Base-by-base conservation (phyloP, 176 grass and related monocot species). In the Juncus inflexus region DNA sequence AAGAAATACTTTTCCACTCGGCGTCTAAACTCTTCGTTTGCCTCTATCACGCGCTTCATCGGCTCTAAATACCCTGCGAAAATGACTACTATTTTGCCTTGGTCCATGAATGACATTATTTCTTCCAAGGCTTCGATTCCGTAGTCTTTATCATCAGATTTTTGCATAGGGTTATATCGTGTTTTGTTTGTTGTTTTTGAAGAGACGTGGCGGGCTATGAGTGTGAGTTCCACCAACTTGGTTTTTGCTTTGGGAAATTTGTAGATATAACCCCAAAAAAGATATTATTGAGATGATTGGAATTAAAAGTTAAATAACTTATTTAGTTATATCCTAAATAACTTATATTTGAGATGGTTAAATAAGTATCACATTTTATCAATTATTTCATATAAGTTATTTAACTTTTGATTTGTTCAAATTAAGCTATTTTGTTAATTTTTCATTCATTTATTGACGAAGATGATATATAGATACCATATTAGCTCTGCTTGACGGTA, bases 51-150 rank as follows among this genome's bases (percentile, higher is more conserved):
- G 36, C 83, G 94, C 71, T 89, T 92, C 94, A 99, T 99, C 42
- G 83, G 94, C 63, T 99, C 78, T 9, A 66, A 85, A 73, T 99
- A 99, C 35, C 94, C 94, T 37, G 88, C 88, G 79, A 99, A 99
- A 79, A 99, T 76, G 50, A 99, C 79, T 35, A 89, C 83, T 36
- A 99, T 59, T 72, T 92, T 99, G 19, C 83, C 85, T 73, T 76
- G 80, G 65, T 99, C 94, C 94, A 99, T 99, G 37, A 99, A 80
- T 11, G 88, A 92, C 88, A 99, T 99, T 58, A 99, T 99, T 75
- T 99, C 94, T 83, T 99, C 94, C 73, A 99, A 63, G 47, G 94
- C 94, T 74, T 99, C 94, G 70, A 99, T 57, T 68, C 94, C 94
- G 66, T 99, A 99, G 72, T 99, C 94, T 80, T 92, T 99, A 70